Evolutionary conservation across 2,329 filamentous ascomycete genomes (phyloP).

Genomic region (Fusarium pininemorale): DNA sequence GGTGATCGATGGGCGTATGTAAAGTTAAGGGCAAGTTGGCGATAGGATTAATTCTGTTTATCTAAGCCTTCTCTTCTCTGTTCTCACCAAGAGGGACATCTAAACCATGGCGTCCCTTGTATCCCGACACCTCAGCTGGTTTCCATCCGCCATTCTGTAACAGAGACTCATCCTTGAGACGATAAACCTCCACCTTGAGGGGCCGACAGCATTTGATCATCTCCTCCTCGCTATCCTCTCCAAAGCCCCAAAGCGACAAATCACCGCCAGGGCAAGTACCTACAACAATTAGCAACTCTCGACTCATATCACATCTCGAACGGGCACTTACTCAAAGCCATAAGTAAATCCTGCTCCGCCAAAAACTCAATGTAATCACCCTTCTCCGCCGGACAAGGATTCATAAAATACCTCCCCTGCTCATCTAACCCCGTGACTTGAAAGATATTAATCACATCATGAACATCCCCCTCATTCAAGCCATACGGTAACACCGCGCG

Average conservation of each 20-base stretch:
- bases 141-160: conserved; percentile 69
- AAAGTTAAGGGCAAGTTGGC: background rate
- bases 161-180: conserved; percentile 62
- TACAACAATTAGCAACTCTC: conserved; percentile 37
- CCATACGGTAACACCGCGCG: conserved; percentile 76
- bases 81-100: conserved; percentile 38
- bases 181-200: conserved; percentile 77
- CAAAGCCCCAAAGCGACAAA: conserved; percentile 83
- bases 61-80: background rate
- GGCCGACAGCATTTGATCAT: conserved; percentile 78
- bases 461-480: conserved; percentile 76
- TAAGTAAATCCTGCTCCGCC: conserved; percentile 79
- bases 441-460: conserved; percentile 88
- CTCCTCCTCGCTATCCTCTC: conserved; percentile 70
- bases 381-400: conserved; percentile 62
- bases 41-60: background rate
- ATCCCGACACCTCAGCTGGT: conserved; percentile 66
- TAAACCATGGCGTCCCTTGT: conserved; percentile 51
- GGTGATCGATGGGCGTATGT: rapidly evolving
- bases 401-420: conserved; percentile 80
- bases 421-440: conserved; percentile 83
- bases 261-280: conserved; percentile 83
- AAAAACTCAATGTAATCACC: conserved; percentile 78
- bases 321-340: conserved; percentile 59
- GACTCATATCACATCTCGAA: rapidly evolving